Base-by-base conservation (phyloP, 768 basidiomycete genomes). In the Lenzites betulinus region DNA sequence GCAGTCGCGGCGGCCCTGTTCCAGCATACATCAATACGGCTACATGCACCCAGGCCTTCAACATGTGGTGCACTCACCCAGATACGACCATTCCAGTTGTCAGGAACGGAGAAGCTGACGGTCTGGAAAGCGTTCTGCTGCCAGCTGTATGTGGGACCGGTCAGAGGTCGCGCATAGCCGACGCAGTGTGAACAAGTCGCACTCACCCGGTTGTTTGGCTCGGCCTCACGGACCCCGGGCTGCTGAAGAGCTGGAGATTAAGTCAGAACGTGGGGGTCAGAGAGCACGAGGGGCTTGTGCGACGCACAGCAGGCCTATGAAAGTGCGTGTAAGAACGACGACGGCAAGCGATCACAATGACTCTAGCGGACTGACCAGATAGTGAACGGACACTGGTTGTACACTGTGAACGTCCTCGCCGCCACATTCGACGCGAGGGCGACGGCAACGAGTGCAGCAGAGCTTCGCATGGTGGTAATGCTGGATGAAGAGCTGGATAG, bases 371-470 rank as follows among this genome's bases (percentile, higher is more conserved):
- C 68, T 20, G 52, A 77, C 78, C 77, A 79, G 39, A 78, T 70
- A 1, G 77, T 78, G 67, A 75, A 79, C 1, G 76, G 70, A 65
- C 77, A 78, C 30, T 58, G 67, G 58, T 79, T 79, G 69, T 69
- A 68, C 15, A 79, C 76, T 1, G 75, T 77, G 64, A 79, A 76
- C 11, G 70, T 75, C 15, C 66, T 55, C 4, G 62, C 64, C 1
- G 64, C 33, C 13, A 51, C 57, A 18, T 36, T 22, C 25, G 59
- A 20, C 15, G 53, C 49, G 28, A 63, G 58, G 9, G 54, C 38
- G 20, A 63, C 35, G n/a, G 53, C 20, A n/a, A 30, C 25, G 22
- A 60, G 49, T 9, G 44, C 18, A 36, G 39, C 11, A 22, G 50
- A 57, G 46, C 16, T 25, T 44, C 60, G 60, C 65, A 66, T 66